Percentiles rank a stretch among this genome's conserved stretches.
phyloP scores from a whole-genome alignment of 2,329 filamentous ascomycete genomes.

The Aureobasidium musti region DNA sequence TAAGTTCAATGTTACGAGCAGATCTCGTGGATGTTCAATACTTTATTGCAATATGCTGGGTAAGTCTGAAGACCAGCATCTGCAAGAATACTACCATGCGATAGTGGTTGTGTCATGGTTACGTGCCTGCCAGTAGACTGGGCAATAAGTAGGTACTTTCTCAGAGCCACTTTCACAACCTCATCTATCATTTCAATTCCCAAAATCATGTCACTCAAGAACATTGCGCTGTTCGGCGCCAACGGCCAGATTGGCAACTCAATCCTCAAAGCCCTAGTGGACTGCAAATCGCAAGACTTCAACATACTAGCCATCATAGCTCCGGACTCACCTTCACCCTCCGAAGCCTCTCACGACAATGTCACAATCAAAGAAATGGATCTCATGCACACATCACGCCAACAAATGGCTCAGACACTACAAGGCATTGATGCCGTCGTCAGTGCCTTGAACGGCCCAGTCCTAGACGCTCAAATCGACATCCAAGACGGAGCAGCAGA shows the following conservation, averaged over 20 bases:
- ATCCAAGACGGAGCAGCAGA: conserved; percentile 29
- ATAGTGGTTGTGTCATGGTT: conserved; percentile 3
- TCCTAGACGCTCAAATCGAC: conserved; percentile 30
- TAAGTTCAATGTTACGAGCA: neutral
- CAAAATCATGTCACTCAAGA: neutral
- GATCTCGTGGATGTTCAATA: neutral
- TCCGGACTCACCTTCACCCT: conserved; percentile 15
- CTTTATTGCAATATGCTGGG: too few relatives aligned
- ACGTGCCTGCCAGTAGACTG: neutral
- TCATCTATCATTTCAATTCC: neutral
- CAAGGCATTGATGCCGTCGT: conserved; percentile 36
- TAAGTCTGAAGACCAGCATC: neutral
- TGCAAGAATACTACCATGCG: neutral
- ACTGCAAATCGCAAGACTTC: conserved; percentile 31
- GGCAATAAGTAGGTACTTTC: neutral
- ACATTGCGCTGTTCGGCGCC: conserved; percentile 32
- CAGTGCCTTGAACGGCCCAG: conserved; percentile 36
- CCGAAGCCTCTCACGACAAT: conserved; percentile 16
- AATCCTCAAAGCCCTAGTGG: conserved; percentile 29
- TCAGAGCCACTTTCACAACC: neutral
- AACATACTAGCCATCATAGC: conserved; percentile 30
- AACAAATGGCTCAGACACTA: conserved; percentile 31
- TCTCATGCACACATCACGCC: conserved; percentile 20
- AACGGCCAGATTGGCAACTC: conserved; percentile 32
- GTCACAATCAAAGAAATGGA: conserved; percentile 33